A percentile compares a stretch with the other conserved stretches of the same genome.
phyloP scores from a whole-genome alignment of 345 rosid genomes.

The Trapa incisa region DNA sequence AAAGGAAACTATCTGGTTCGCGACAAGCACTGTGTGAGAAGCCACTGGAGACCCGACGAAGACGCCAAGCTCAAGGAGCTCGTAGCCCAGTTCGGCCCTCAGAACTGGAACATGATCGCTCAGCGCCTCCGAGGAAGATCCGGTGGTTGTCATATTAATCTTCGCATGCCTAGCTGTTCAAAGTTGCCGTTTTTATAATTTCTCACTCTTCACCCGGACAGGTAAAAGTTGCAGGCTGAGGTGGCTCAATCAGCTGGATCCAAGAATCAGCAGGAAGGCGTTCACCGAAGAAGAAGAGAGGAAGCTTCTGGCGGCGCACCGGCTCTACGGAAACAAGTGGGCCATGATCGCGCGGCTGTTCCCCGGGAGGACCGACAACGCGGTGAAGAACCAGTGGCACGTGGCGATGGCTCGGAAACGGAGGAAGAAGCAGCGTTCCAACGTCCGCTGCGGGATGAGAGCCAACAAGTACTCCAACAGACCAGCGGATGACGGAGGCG shows the following conservation, averaged over 20 bases:
- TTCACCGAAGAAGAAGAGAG: slow-evolving; percentile 36
- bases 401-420: slow-evolving; percentile 14
- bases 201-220: slow-evolving; percentile 10
- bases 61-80: slow-evolving; percentile 15
- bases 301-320: slow-evolving; percentile 25
- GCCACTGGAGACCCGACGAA: slow-evolving; percentile 18
- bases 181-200: not conserved
- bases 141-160: not conserved
- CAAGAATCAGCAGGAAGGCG: slow-evolving; percentile 28
- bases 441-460: slow-evolving; percentile 5
- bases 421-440: slow-evolving; percentile 10
- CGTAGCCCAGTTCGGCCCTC: slow-evolving; percentile 14
- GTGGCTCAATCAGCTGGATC: slow-evolving; percentile 43
- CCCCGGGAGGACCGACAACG: slow-evolving; percentile 18
- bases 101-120: slow-evolving; percentile 16
- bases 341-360: slow-evolving; percentile 19
- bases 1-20: not conserved
- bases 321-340: slow-evolving; percentile 37
- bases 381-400: slow-evolving; percentile 18
- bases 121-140: slow-evolving; percentile 13
- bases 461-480: not conserved
- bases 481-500: not conserved
- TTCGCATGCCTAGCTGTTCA: not conserved
- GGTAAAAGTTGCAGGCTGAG: slow-evolving; percentile 41
- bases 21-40: slow-evolving; percentile 9